Conservation (phyloP, 345 rosid genomes). For the Eucalyptus marginata region DNA sequence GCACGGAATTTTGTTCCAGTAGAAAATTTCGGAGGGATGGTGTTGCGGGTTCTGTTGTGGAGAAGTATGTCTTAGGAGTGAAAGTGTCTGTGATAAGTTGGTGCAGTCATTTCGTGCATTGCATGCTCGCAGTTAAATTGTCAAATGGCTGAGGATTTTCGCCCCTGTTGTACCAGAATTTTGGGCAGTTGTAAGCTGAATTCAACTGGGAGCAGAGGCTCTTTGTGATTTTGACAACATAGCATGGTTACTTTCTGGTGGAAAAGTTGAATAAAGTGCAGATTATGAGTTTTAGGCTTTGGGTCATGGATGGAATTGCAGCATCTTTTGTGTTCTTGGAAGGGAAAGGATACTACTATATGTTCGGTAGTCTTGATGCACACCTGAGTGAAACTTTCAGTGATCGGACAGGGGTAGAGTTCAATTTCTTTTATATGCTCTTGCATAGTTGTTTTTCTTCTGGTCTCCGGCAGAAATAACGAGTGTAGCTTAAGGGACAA, state of each 20-base stretch:
- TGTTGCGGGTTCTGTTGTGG: not conserved
- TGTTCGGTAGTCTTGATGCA: not conserved
- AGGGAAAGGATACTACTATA: not conserved
- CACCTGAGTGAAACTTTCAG: not conserved
- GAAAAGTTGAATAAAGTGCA: not conserved
- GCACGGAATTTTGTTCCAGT: not conserved
- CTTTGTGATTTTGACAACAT: not conserved
- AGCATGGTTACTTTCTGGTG: not conserved
- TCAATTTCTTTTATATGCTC: not conserved
- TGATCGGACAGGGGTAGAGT: not conserved
- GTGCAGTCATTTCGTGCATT: not conserved
- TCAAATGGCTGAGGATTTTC: not conserved
- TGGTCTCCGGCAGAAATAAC: not conserved
- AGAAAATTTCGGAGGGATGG: not conserved
- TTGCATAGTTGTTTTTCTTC: not conserved
- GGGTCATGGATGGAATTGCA: not conserved
- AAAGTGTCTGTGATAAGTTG: not conserved
- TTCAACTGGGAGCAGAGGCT: not conserved
- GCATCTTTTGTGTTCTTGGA: not conserved
- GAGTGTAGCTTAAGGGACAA: not conserved
- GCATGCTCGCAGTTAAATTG: not conserved
- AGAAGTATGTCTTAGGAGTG: not conserved
- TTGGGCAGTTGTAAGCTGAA: not conserved
- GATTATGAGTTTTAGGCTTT: not conserved
- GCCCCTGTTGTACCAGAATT: not conserved